A percentile compares a stretch with the other conserved stretches of the same genome.
phyloP scores from a whole-genome alignment of 1,284 basidiomycete genomes.

The Rugosomyces carneus region DNA sequence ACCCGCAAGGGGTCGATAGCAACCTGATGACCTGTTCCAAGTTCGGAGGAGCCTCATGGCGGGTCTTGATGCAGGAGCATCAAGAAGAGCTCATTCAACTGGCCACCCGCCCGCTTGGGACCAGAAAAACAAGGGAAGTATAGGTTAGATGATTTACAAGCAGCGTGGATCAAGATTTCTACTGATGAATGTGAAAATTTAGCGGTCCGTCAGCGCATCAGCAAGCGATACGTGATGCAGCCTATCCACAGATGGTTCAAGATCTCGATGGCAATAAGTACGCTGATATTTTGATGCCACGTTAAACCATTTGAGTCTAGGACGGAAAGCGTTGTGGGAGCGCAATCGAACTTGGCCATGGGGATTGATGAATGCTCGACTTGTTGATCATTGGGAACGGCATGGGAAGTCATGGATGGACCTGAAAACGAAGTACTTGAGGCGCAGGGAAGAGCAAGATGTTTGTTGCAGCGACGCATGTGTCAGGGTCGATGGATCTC shows the following conservation, averaged over 20 bases:
- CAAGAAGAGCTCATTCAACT: neutral
- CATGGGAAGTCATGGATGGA: neutral
- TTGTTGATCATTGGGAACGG: too few relatives aligned
- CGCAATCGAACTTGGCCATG: too few relatives aligned
- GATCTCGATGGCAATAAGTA: neutral
- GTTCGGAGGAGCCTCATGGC: constrained; percentile 11
- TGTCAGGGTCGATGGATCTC: neutral
- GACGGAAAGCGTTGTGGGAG: too few relatives aligned
- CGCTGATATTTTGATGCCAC: neutral
- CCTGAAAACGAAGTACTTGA: neutral
- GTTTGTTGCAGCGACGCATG: neutral
- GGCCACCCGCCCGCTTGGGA: constrained; percentile 6
- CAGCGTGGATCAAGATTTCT: neutral
- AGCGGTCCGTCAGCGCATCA: neutral
- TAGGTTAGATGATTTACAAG: neutral
- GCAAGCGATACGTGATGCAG: neutral
- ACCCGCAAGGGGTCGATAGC: constrained; percentile 1
- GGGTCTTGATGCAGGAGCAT: constrained; percentile 5
- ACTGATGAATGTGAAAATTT: neutral
- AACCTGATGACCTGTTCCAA: constrained; percentile 8
- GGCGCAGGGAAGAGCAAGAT: neutral
- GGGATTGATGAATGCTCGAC: too few relatives aligned
- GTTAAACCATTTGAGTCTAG: too few relatives aligned
- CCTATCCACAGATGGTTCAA: neutral
- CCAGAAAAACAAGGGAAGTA: constrained; percentile 1